Evolutionary conservation across 345 rosid species (phyloP).

Genomic region (Hibiscus trionum): DNA sequence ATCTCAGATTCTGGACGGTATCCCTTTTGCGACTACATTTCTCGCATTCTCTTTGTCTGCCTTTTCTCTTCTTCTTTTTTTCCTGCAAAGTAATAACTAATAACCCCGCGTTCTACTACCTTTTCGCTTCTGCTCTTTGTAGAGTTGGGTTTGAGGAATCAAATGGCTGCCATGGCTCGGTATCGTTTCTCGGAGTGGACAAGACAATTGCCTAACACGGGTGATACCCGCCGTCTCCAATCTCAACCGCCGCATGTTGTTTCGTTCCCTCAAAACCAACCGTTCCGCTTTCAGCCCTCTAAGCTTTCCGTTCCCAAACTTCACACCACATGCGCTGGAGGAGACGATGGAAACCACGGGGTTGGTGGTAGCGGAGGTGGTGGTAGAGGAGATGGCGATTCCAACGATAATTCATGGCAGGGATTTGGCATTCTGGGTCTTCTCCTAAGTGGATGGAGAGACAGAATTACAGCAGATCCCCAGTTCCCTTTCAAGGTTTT

Average conservation of each 20-base stretch:
- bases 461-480: constrained; percentile 85
- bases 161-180: constrained; percentile 33
- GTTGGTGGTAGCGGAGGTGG: constrained; percentile 25
- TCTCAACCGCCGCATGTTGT: not conserved
- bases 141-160: not conserved
- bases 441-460: constrained; percentile 77
- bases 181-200: constrained; percentile 25
- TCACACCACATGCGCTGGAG: constrained; percentile 26
- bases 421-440: constrained; percentile 56
- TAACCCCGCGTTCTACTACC: not conserved
- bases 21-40: not conserved
- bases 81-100: too few relatives aligned
- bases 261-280: constrained; percentile 21
- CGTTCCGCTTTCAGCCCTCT: not conserved
- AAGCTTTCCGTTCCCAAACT: constrained; percentile 19
- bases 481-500: constrained; percentile 92
- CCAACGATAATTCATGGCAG: constrained; percentile 21
- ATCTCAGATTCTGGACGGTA: not conserved
- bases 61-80: not conserved
- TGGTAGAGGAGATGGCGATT: constrained; percentile 7
- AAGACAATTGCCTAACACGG: constrained; percentile 15
- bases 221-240: constrained; percentile 15
- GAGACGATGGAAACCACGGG: constrained; percentile 31
- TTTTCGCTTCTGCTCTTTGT: not conserved
- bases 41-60: too few relatives aligned